A percentile compares a stretch with the other conserved stretches of the same genome.
Conservation (phyloP, 83 land plant genomes). For the Isoetes engelmannii region DNA sequence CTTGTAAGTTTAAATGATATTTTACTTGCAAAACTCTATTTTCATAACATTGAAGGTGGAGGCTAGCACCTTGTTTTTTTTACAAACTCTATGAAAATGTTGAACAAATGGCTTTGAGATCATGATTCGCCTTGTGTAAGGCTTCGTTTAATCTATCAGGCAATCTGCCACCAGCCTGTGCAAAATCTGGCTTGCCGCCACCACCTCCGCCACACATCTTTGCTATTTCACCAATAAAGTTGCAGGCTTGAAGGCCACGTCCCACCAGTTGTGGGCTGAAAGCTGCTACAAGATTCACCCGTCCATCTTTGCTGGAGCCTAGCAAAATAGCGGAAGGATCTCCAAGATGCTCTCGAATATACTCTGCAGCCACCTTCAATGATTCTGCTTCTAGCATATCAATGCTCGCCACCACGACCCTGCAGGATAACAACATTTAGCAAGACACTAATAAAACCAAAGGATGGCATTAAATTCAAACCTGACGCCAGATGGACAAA, state of each 20-base stretch:
- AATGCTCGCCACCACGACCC: slow-evolving; percentile 69
- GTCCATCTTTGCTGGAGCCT: slow-evolving; percentile 73
- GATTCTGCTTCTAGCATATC: slow-evolving; percentile 74
- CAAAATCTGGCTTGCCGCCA: slow-evolving; percentile 92
- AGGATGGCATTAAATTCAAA: slow-evolving; percentile 15
- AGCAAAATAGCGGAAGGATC: slow-evolving; percentile 80
- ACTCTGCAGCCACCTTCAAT: slow-evolving; percentile 75
- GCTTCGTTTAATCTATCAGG: slow-evolving; percentile 72
- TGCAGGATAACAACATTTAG: slow-evolving; percentile 27
- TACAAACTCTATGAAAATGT: not conserved
- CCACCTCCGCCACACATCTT: slow-evolving; percentile 92
- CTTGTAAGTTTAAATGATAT: too few species aligned
- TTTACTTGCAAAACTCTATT: too few species aligned
- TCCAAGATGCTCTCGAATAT: slow-evolving; percentile 43
- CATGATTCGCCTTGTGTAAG: slow-evolving; percentile 53
- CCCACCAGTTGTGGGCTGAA: slow-evolving; percentile 68
- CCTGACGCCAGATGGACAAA: slow-evolving; percentile 52
- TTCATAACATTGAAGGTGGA: too few species aligned
- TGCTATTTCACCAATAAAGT: slow-evolving; percentile 77
- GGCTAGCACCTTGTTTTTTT: too few species aligned
- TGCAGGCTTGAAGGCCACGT: slow-evolving; percentile 77
- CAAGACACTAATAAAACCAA: slow-evolving; percentile 5
- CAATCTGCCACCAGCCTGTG: slow-evolving; percentile 91
- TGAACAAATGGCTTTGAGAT: slow-evolving; percentile 36
- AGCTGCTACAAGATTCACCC: slow-evolving; percentile 79